phyloP scores from a whole-genome alignment of 169 alveolate genomes.

The Theileria annulata region DNA sequence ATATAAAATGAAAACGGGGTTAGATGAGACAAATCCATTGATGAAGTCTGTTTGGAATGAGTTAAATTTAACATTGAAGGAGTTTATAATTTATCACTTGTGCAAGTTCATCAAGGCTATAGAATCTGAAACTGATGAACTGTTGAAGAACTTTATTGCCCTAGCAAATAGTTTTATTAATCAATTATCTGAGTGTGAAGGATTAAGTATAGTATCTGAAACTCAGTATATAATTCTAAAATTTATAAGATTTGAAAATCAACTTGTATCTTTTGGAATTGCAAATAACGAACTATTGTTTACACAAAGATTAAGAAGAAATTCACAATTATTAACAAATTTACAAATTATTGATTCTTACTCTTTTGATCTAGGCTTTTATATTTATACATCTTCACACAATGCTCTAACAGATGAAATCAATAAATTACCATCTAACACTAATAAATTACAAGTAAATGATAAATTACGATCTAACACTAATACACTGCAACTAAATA shows the following conservation, averaged over 20 bases:
- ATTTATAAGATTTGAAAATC: not conserved
- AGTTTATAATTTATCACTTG: slow-evolving; percentile 10
- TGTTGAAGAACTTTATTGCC: not conserved
- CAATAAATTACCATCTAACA: too few relatives aligned
- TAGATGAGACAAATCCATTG: not conserved
- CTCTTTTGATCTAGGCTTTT: not conserved
- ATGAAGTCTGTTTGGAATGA: not conserved
- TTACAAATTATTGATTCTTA: not conserved
- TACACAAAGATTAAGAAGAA: not conserved
- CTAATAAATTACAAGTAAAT: too few relatives aligned
- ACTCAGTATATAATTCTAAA: not conserved
- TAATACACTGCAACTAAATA: not conserved
- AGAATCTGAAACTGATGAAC: not conserved
- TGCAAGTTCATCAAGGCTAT: not conserved
- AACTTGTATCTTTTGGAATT: slow-evolving; percentile 16
- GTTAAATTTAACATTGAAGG: not conserved
- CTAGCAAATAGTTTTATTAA: not conserved
- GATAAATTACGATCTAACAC: not conserved
- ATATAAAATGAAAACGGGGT: slow-evolving; percentile 1
- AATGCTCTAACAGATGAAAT: not conserved
- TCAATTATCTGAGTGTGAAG: not conserved
- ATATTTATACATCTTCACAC: not conserved
- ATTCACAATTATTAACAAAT: not conserved
- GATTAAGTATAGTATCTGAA: not conserved
- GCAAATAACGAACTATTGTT: not conserved